These are phyloP conservation scores for Malbranchea zuffiana DNA, from an alignment of 2,329 filamentous ascomycete genomes.

Conservation along the genomic window DNA sequence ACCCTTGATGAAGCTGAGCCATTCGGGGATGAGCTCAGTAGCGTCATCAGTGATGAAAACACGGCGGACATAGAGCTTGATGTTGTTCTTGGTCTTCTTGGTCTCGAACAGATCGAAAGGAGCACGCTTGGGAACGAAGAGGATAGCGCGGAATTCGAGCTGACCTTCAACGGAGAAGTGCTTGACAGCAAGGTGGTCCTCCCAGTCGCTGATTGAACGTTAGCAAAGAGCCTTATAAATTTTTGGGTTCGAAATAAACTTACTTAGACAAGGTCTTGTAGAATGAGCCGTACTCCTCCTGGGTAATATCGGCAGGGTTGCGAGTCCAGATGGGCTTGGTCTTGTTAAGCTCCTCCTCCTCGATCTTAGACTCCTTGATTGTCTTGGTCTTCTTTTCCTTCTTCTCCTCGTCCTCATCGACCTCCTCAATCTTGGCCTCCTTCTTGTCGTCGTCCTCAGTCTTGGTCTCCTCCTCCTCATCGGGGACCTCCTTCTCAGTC, in stretches of 20 bases:
- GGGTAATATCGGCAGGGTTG: slow-evolving; percentile 87
- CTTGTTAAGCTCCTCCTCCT: slow-evolving; percentile 99
- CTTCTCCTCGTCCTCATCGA: slow-evolving; percentile 70
- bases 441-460: slow-evolving; percentile 69
- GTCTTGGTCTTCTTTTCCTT: slow-evolving; percentile 99
- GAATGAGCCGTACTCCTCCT: slow-evolving; percentile 97
- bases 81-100: slow-evolving; percentile 99
- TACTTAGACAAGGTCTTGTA: slow-evolving; percentile 98
- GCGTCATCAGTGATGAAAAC: slow-evolving; percentile 99
- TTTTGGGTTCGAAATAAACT: slow-evolving; percentile 11
- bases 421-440: slow-evolving; percentile 92
- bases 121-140: slow-evolving; percentile 98
- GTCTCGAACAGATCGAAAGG: slow-evolving; percentile 99
- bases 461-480: slow-evolving; percentile 61
- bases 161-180: slow-evolving; percentile 99
- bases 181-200: slow-evolving; percentile 98
- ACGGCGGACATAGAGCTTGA: slow-evolving; percentile 99
- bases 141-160: slow-evolving; percentile 98
- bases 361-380: slow-evolving; percentile 95
- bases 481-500: slow-evolving; percentile 96
- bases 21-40: slow-evolving; percentile 97
- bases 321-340: slow-evolving; percentile 99
- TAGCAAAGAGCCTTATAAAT: slow-evolving; percentile 11
- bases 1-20: slow-evolving; percentile 99
- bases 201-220: slow-evolving; percentile 59